Conservation (phyloP, 106 monocot genomes). For the Dendrobium chrysotoxum region DNA sequence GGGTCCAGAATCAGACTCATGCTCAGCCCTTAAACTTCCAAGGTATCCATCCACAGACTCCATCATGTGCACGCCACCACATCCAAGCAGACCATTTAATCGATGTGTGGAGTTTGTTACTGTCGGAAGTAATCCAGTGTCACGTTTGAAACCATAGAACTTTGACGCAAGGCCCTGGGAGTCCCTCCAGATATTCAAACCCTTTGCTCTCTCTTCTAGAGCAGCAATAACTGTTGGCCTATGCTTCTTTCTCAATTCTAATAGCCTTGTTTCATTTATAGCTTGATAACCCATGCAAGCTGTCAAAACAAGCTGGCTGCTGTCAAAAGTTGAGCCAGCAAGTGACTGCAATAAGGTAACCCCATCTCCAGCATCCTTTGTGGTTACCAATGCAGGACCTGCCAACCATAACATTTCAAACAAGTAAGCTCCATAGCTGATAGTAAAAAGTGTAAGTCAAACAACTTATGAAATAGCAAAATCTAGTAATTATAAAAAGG, state of each 20-base stretch:
- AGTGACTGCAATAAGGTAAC: constrained; percentile 89
- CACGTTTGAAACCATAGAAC: constrained; percentile 77
- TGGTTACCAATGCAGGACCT: constrained; percentile 94
- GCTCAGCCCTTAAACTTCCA: constrained; percentile 30
- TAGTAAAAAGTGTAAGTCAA: not conserved
- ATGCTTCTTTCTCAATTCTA: constrained; percentile 72
- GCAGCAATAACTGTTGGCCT: constrained; percentile 69
- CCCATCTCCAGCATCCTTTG: constrained; percentile 96
- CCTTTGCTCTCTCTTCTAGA: constrained; percentile 84
- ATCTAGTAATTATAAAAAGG: not conserved
- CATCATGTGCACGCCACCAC: constrained; percentile 27
- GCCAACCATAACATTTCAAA: constrained; percentile 7
- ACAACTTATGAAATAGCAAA: not conserved
- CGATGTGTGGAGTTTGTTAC: constrained; percentile 30
- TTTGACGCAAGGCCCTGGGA: constrained; percentile 80
- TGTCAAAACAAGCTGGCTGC: constrained; percentile 90
- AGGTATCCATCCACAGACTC: constrained; percentile 39
- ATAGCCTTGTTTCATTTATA: constrained; percentile 64
- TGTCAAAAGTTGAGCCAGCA: constrained; percentile 96
- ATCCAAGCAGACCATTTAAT: constrained; percentile 15
- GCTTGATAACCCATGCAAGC: constrained; percentile 95
- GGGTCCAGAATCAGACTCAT: constrained; percentile 54
- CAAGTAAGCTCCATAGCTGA: not conserved
- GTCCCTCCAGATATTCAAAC: constrained; percentile 63
- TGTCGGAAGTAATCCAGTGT: constrained; percentile 34